A percentile compares a stretch with the other conserved stretches of the same genome.
phyloP scores from a whole-genome alignment of 768 basidiomycete genomes.

The Asterophora parasitica region DNA sequence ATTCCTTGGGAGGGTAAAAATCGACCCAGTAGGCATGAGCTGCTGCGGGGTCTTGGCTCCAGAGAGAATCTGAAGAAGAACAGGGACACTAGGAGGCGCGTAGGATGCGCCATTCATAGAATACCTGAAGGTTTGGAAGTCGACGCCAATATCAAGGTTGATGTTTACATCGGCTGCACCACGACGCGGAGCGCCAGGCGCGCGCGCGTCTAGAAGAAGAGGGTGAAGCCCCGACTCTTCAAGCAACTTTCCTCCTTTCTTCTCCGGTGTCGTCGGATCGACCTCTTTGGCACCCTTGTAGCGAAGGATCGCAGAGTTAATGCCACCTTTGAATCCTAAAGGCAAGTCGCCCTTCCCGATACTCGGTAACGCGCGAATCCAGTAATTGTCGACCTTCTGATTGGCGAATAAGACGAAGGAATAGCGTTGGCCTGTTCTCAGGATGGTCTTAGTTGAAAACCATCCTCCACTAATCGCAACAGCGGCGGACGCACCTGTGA shows the following conservation, averaged over 20 bases:
- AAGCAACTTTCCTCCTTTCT: constrained; percentile 22
- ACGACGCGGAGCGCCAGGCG: constrained; percentile 25
- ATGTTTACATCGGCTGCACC: constrained; percentile 38
- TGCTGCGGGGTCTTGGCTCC: constrained; percentile 25
- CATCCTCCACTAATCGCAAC: too few relatives aligned
- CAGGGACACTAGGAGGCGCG: constrained; percentile 36
- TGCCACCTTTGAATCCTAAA: constrained; percentile 27
- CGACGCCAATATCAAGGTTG: constrained; percentile 27
- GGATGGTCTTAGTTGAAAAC: too few relatives aligned
- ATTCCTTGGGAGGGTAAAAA: constrained; percentile 33
- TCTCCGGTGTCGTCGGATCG: constrained; percentile 36
- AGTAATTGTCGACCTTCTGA: constrained; percentile 48
- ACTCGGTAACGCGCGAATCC: constrained; percentile 32
- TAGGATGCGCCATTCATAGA: constrained; percentile 29
- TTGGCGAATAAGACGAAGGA: constrained; percentile 38
- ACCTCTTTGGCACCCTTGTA: constrained; percentile 37
- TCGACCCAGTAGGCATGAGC: constrained; percentile 28
- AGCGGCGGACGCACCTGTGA: constrained; percentile 16
- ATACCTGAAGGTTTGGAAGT: constrained; percentile 11
- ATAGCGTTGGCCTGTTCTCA: constrained; percentile 18
- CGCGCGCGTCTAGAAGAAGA: constrained; percentile 16
- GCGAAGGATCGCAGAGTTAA: constrained; percentile 48
- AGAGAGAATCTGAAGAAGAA: constrained; percentile 38
- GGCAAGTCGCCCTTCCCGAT: constrained; percentile 3
- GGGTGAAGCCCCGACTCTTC: constrained; percentile 37